A percentile compares a stretch with the other conserved stretches of the same genome.
Conservation (phyloP, 2,329 filamentous ascomycete species). For the Colletotrichum sp. region DNA sequence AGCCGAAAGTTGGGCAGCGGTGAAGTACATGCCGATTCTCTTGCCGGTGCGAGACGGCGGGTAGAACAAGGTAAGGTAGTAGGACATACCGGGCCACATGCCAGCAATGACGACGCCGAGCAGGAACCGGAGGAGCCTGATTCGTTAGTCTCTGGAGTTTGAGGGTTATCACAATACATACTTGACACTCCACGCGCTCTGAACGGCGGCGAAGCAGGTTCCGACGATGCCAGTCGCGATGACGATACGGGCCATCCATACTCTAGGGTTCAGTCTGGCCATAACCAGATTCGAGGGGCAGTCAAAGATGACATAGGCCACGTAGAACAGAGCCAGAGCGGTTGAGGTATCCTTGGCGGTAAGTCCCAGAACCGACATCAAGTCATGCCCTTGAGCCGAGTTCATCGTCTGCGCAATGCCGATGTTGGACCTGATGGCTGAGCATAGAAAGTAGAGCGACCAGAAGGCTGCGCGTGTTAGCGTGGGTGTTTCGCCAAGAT, state of each 20-base stretch:
- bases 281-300: constrained; percentile 88
- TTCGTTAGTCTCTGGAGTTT: constrained; percentile 15
- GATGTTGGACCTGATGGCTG: constrained; percentile 89
- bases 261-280: constrained; percentile 81
- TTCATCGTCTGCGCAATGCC: constrained; percentile 98
- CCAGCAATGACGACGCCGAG: constrained; percentile 88
- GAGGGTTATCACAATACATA: constrained; percentile 38
- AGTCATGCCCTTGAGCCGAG: constrained; percentile 69
- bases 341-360: constrained; percentile 80
- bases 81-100: constrained; percentile 96
- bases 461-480: constrained; percentile 69
- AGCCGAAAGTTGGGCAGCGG: constrained; percentile 85
- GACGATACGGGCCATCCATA: constrained; percentile 93
- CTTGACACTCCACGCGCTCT: constrained; percentile 85
- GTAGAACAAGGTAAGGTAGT: constrained; percentile 91
- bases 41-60: constrained; percentile 86
- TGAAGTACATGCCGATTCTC: constrained; percentile 89
- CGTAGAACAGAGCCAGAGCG: constrained; percentile 87
- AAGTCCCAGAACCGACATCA: constrained; percentile 73
- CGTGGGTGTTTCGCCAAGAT: too few relatives aligned
- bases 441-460: constrained; percentile 90
- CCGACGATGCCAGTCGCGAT: constrained; percentile 86
- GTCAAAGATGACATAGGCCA: constrained; percentile 90
- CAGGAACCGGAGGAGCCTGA: constrained; percentile 77
- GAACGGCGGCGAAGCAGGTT: constrained; percentile 81